Evolutionary conservation across 1,284 basidiomycete species (phyloP), one percentile per base, ranked within the genome.

Genomic region (Afroboletus lepidellus): DNA sequence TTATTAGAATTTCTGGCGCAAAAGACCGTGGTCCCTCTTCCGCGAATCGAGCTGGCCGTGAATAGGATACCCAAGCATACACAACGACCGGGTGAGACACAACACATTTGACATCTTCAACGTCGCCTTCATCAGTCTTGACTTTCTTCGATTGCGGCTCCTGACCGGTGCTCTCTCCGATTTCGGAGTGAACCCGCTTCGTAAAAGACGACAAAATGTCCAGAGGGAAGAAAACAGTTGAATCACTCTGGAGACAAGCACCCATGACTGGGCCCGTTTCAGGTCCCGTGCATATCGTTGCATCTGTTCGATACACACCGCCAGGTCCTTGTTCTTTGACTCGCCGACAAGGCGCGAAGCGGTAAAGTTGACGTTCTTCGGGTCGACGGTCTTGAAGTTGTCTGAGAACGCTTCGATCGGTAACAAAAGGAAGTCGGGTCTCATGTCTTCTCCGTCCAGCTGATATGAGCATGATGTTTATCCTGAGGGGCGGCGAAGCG

Each of bases 341-440:
- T 56, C 56, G 4, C 60, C 58, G 8, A 53, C 54, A 2, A 59
- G 39, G 4, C 56, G 54, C 5, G 48, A 20, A 2, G 54, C 51
- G 0, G 54, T 61, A n/a, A 61, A 55, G 27, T 59, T 57, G 36
- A 61, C 12, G 21, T 55, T 61, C 13, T 30, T 42, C 36, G 24
- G 1, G 24, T 61, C 51, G n/a, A 54, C 46, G 0, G 44, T 53
- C 42, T 46, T 54, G 21, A 45, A 46, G 18, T 47, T 53, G 0
- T 46, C 38, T 3, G 15, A 1, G 32, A 60, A 62, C 1, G 60
- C 60, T 16, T 55, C 42, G 2, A 50, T 20, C 0, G 60, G 58
- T 13, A 62, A 23, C 8, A 62, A 8, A 11, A 62, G 12, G 8
- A 62, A 60, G 32, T 58, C 51, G 0, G 58, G 58, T 9, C 56